Base-by-base conservation (phyloP, 176 grass and related monocot genomes). In the Pharus latifolius region DNA sequence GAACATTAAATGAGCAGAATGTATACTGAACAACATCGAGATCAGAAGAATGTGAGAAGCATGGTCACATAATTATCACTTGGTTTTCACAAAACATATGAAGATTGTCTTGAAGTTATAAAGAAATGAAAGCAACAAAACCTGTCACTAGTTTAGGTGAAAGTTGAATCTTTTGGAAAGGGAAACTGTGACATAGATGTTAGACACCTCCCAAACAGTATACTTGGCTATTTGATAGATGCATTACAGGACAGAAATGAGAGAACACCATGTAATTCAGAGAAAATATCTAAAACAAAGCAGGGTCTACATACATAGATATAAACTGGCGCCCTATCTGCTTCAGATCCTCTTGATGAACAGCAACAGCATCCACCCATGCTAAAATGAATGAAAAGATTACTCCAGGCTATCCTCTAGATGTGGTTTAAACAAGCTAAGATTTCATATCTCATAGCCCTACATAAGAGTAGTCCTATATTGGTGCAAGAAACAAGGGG, bases 311-410 rank as follows among this genome's bases (percentile, higher is more conserved):
- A 49, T 92, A 98, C 89, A 87, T 83, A 90, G 69, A 80, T 66
- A 73, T 72, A 82, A 84, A 56, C 48, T 24, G 80, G 89, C 67
- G 73, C 82, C 62, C 83, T 84, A 55, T 88, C 81, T 47, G 61
- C 65, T 65, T 88, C 81, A 63, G 81, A 60, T 63, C 81, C 53
- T 78, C 82, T 85, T 32, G 89, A 82, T 16, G 81, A 84, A 80
- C 65, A 78, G 74, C 86, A 98, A 72, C 86, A 98, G 78, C 89
- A 97, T 34, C 89, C 84, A 83, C 89, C 94, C 94, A 98, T 98
- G 63, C 44, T 87, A 49, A 75, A 64, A 30, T 27, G 44, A 85
- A 73, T 61, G 49, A 30, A 57, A 75, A 63, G 20, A 51, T 78
- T 77, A 33, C 42, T 78, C 65, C 28, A 79, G 7, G 57, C 3